Evolutionary conservation across 192 early-diverging fungal species (phyloP).

Genomic region (Rhizophagus sp.): DNA sequence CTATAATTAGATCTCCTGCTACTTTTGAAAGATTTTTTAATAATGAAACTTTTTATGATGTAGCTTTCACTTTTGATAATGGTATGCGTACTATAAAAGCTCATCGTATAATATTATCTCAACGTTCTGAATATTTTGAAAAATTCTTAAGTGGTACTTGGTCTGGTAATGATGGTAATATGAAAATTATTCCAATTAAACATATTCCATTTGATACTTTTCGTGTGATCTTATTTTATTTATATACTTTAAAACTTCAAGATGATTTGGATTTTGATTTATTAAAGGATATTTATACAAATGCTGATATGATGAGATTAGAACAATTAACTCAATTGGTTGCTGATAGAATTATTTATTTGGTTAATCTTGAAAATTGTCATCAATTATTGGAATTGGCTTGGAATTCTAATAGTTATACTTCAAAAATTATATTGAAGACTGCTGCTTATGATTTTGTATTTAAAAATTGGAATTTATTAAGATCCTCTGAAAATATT

Average conservation of each 20-base stretch:
- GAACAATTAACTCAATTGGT: conserved; percentile 1
- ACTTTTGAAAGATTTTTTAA: conserved; percentile 25
- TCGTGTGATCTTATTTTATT: conserved; percentile 12
- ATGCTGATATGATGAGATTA: conserved; percentile 23
- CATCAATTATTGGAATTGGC: conserved; percentile 18
- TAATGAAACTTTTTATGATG: conserved; percentile 25
- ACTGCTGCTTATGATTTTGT: conserved; percentile 11
- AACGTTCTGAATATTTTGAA: conserved; percentile 26
- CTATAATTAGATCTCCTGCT: neutral
- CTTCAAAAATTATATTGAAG: neutral
- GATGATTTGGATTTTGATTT: conserved; percentile 10
- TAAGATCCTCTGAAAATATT: conserved; percentile 10
- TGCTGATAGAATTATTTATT: conserved; percentile 8
- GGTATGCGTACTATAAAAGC: conserved; percentile 18
- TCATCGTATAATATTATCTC: conserved; percentile 24
- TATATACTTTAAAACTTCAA: conserved; percentile 21
- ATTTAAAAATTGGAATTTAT: neutral
- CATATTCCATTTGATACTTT: conserved; percentile 14
- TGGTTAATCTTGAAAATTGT: conserved; percentile 20
- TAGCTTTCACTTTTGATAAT: conserved; percentile 20
- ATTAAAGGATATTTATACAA: conserved; percentile 19
- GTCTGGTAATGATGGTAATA: neutral
- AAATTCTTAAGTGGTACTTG: conserved; percentile 14
- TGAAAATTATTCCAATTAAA: conserved; percentile 19
- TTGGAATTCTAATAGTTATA: conserved; percentile 14